A percentile compares a stretch with the other conserved stretches of the same genome.
Evolutionary conservation across 768 basidiomycete genomes (phyloP).

Genomic region (Pholiota molesta): DNA sequence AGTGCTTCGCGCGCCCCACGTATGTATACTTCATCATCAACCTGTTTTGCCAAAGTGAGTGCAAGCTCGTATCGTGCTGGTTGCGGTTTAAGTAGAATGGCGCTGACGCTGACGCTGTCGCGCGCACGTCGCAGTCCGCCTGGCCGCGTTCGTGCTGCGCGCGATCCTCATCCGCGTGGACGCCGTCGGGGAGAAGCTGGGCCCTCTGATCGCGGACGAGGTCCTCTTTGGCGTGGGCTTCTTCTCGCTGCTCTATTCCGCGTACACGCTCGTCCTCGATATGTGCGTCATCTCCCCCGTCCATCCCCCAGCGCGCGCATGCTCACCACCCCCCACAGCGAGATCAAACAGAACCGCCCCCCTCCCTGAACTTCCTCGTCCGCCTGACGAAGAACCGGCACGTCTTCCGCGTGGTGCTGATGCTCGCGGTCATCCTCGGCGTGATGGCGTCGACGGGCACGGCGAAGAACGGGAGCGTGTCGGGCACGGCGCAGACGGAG

Average conservation of each 20-base stretch:
- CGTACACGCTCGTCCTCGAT: slow-evolving; percentile 45
- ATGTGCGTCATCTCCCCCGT: slow-evolving; percentile 31
- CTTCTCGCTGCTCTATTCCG: slow-evolving; percentile 44
- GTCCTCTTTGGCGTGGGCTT: slow-evolving; percentile 46
- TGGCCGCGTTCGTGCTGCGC: slow-evolving; percentile 42
- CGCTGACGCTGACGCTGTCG: background rate
- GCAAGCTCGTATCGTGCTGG: too few species aligned
- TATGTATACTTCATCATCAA: slow-evolving; percentile 36
- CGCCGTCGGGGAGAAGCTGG: slow-evolving; percentile 33
- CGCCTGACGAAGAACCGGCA: slow-evolving; percentile 1
- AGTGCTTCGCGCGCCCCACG: slow-evolving; percentile 33
- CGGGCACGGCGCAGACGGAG: slow-evolving; percentile 14
- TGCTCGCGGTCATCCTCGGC: slow-evolving; percentile 4
- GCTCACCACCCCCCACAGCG: background rate
- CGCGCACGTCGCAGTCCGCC: slow-evolving; percentile 40
- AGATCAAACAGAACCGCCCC: background rate
- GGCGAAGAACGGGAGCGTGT: background rate
- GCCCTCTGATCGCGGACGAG: slow-evolving; percentile 39
- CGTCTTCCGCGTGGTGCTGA: slow-evolving; percentile 1
- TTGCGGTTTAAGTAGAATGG: too few species aligned
- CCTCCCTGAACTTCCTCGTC: background rate
- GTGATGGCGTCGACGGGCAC: background rate
- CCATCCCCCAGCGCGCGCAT: background rate
- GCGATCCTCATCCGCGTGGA: slow-evolving; percentile 34
- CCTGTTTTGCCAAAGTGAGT: slow-evolving; percentile 44